A percentile compares a stretch with the other conserved stretches of the same genome.
phyloP scores from a whole-genome alignment of 2,329 filamentous ascomycete genomes.

The Sporothrix brasiliensis region DNA sequence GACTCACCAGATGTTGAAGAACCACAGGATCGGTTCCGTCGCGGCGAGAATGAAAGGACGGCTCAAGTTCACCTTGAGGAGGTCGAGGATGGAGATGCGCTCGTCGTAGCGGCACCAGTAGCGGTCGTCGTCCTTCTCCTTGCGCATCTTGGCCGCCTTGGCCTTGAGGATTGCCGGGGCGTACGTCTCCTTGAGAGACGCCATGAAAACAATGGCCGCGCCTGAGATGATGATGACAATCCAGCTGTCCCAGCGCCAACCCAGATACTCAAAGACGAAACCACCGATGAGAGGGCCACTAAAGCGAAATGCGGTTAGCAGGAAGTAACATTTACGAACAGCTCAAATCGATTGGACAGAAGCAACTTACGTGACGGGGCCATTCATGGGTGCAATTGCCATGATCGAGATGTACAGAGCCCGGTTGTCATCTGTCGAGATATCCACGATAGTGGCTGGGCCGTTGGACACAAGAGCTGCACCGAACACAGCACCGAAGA shows the following conservation, averaged over 20 bases:
- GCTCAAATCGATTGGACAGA: background rate
- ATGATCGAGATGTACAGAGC: constrained; percentile 83
- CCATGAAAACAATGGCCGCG: constrained; percentile 61
- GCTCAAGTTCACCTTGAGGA: constrained; percentile 75
- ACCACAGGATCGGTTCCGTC: constrained; percentile 79
- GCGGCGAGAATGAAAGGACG: constrained; percentile 76
- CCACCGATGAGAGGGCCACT: constrained; percentile 70
- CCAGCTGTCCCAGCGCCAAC: constrained; percentile 87
- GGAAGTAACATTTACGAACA: background rate
- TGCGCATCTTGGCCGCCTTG: constrained; percentile 65
- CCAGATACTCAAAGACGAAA: constrained; percentile 31
- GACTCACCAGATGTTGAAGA: constrained; percentile 65
- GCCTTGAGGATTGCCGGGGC: constrained; percentile 68
- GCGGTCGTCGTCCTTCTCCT: constrained; percentile 69
- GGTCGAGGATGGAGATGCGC: constrained; percentile 61
- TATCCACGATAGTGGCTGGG: constrained; percentile 80
- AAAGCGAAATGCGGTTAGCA: background rate
- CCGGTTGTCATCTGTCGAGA: constrained; percentile 77
- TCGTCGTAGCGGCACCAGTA: constrained; percentile 84
- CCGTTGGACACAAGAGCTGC: constrained; percentile 82
- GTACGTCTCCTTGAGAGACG: constrained; percentile 73
- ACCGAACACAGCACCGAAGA: constrained; percentile 58
- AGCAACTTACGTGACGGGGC: constrained; percentile 50
- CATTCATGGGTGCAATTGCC: constrained; percentile 83
- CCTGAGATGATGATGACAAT: constrained; percentile 73